Percentiles rank a stretch among this genome's conserved stretches.
Conservation (phyloP, 768 basidiomycete species). For the Cystofilobasidium capitatum region DNA sequence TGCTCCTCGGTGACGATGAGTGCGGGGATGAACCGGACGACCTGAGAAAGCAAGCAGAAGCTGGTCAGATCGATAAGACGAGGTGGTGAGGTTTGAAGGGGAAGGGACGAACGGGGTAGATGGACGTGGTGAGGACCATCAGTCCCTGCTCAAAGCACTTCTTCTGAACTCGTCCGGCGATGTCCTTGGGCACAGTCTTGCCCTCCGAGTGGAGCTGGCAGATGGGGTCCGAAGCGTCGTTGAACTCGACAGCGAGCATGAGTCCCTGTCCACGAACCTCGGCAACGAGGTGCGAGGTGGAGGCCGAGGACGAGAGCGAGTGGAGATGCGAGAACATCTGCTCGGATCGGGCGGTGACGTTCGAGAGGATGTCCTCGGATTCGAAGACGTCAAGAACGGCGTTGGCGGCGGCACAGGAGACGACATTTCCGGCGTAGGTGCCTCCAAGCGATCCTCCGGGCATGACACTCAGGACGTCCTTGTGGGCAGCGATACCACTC, state of each 20-base stretch:
- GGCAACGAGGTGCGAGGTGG: constrained; percentile 53
- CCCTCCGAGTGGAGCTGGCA: constrained; percentile 32
- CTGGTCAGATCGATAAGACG: too few species aligned
- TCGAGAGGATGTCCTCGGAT: constrained; percentile 70
- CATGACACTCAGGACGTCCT: constrained; percentile 61
- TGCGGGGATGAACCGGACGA: constrained; percentile 85
- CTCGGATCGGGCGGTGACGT: constrained; percentile 65
- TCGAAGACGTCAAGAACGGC: constrained; percentile 43
- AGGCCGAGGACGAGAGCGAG: constrained; percentile 49
- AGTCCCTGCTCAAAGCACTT: constrained; percentile 78
- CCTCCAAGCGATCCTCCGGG: constrained; percentile 39
- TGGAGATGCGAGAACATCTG: constrained; percentile 63
- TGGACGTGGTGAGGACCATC: constrained; percentile 77
- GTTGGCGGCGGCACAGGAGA: constrained; percentile 71
- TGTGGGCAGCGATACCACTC: constrained; percentile 69
- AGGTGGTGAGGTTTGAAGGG: not conserved
- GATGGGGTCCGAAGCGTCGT: constrained; percentile 25
- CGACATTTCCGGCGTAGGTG: constrained; percentile 85
- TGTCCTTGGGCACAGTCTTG: constrained; percentile 44
- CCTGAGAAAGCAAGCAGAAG: constrained; percentile 27
- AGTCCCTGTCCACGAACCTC: constrained; percentile 72
- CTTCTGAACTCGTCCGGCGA: constrained; percentile 62
- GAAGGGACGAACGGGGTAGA: constrained; percentile 53
- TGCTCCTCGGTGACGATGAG: constrained; percentile 69
- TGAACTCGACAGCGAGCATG: constrained; percentile 30